Base-by-base conservation (phyloP, 1,139 yeast species). In the Suhomyces anneliseae region DNA sequence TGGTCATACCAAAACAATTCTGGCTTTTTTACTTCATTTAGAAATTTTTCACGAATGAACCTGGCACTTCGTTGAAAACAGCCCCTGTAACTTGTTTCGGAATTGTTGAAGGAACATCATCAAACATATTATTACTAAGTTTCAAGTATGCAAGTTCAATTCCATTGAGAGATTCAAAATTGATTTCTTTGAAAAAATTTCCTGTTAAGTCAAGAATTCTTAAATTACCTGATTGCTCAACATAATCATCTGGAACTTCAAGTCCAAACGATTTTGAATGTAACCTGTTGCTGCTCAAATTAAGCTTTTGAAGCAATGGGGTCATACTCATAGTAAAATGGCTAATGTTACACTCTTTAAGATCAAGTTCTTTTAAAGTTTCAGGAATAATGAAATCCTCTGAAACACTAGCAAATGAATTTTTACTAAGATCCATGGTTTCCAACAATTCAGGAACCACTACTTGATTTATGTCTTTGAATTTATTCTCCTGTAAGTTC, bases 101-200 rank as follows among this genome's bases (percentile, higher is more conserved):
- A 5, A 52, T 36, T 10, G 26, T 34, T 31, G n/a, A 14, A 4
- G 55, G 55, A 8, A 47, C 38, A 4, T 41, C 45, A 27, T 52
- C 55, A 27, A 52, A 50, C 55, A 52, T 50, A 19, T 52, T 52
- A 36, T 47, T 50, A 15, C 43, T 39, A 15, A 52, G 44, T 27
- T 44, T 47, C 43, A 52, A 41, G 31, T 48, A 52, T 5, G 47
- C 50, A 35, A 51, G 33, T 6, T 26, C 27, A 6, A 42, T 12
- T 6, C 40, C 43, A 11, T 37, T 36, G 10, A 51, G 36, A 3
- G 35, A 19, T n/a, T 45, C 48, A 32, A 47, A 39, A 14, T 43
- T 34, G 9, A 52, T 41, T 19, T 47, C 46, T 40, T 52, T 52
- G 39, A 52, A 52, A 31, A 45, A 52, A 41, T 52, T 52, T 5